Evolutionary conservation across 345 rosid genomes (phyloP).

Genomic region (Luvunga scandens): DNA sequence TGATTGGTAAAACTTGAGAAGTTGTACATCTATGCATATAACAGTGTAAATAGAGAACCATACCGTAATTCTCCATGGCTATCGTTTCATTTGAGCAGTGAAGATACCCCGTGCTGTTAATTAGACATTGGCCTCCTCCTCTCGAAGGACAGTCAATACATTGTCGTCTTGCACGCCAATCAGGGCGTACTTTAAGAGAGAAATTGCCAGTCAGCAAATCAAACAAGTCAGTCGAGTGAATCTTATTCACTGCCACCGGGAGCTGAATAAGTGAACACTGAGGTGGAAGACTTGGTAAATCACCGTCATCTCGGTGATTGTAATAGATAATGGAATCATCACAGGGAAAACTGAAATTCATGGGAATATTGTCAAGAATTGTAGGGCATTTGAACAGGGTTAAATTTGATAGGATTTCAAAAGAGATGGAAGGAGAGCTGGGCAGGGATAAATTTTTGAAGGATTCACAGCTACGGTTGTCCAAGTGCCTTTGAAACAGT

Average conservation of each 20-base stretch:
- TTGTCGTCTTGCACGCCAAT: background rate
- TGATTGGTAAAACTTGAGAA: background rate
- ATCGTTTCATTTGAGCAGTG: background rate
- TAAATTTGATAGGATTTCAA: background rate
- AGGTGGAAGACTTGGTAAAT: background rate
- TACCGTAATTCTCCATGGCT: background rate
- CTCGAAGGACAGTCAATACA: conserved; percentile 6
- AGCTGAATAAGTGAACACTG: conserved; percentile 28
- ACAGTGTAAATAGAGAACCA: too few relatives aligned
- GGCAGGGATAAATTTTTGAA: conserved; percentile 32
- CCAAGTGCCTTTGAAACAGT: conserved; percentile 3
- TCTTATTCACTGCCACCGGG: conserved; percentile 14
- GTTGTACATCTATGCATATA: too few relatives aligned
- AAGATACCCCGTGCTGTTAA: background rate
- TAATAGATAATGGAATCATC: background rate
- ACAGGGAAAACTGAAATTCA: background rate
- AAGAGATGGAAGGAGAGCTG: conserved; percentile 24
- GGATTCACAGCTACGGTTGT: conserved; percentile 16
- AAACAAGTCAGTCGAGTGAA: background rate
- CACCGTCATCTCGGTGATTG: background rate
- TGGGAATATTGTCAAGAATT: background rate
- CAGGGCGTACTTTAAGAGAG: background rate
- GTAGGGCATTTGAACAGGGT: conserved; percentile 29
- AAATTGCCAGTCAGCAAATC: conserved; percentile 16
- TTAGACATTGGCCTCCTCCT: conserved; percentile 12